Evolutionary conservation across 106 monocot species (phyloP), one percentile per base, ranked within the genome.

Genomic region (Dioscorea zingiberensis): DNA sequence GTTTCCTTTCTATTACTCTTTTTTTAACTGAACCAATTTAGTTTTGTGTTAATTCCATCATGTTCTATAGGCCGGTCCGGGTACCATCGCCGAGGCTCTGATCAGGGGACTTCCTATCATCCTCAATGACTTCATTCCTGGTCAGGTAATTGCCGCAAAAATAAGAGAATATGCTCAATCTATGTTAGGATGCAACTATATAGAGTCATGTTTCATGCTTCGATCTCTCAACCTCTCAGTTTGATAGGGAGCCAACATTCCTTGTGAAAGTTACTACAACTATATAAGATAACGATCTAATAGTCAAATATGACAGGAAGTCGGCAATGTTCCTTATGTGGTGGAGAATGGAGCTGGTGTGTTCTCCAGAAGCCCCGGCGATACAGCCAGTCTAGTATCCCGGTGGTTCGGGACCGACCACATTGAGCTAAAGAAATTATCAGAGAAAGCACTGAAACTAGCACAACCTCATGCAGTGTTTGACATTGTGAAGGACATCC

Each of bases 51-150:
- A 4, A 51, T 51, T 51, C 19, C 3, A 16, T 51, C 51, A 13
- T 51, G 15, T 51, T 60, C 16, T 17, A 27, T 47, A 78, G 81
- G 86, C 86, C 3, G 86, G 86, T 11, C 86, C 86, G 12, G 86
- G 81, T 22, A 81, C 81, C 27, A 86, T 86, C 25, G 71, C 85
- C 30, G 85, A 86, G 64, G 74, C 85, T 64, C 22, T 86, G 57
- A 81, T 86, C 10, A 73, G 72, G 44, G 81, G 78, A 3, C 85
- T 86, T 71, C 85, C 81, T 7, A 86, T 86, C 15, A 81, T 86
- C 63, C 81, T 86, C 64, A 86, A 86, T 44, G 81, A 86, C 62
- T 86, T 75, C 86, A 81, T 81, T 17, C 86, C 86, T 9, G 86
- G 78, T 15, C 81, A 85, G 81, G 83, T 77, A 3, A 47, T 16